Evolutionary conservation across 352 stramenopile species (phyloP).

Genomic region (Globisporangium nunn): DNA sequence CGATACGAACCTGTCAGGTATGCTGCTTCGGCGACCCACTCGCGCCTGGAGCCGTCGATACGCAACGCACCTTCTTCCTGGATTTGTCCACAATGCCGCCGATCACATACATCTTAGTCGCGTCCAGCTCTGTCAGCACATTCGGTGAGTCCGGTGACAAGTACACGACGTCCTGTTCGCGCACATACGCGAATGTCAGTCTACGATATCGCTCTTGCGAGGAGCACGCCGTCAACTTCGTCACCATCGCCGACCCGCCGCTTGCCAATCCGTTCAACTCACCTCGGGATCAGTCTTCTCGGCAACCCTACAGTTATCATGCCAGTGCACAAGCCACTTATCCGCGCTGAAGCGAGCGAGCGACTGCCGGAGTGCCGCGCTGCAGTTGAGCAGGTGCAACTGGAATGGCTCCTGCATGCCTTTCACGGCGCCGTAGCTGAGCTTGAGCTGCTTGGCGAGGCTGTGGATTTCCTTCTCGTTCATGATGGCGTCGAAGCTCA

Average conservation of each 20-base stretch:
- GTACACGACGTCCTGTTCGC: slow-evolving; percentile 50
- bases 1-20: not conserved
- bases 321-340: slow-evolving; percentile 57
- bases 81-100: slow-evolving; percentile 79
- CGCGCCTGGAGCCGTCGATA: not conserved
- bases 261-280: not conserved
- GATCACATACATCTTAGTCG: slow-evolving; percentile 72
- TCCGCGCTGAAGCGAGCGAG: slow-evolving; percentile 55
- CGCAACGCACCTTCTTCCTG: slow-evolving; percentile 40
- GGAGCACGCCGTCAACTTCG: not conserved
- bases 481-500: slow-evolving; percentile 77
- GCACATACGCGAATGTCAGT: not conserved
- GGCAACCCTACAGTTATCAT: slow-evolving; percentile 23
- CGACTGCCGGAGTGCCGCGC: slow-evolving; percentile 30
- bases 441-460: slow-evolving; percentile 69
- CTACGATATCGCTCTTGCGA: not conserved
- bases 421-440: slow-evolving; percentile 61
- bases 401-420: slow-evolving; percentile 63
- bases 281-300: slow-evolving; percentile 27
- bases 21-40: not conserved
- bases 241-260: not conserved
- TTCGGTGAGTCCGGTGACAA: slow-evolving; percentile 68
- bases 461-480: slow-evolving; percentile 77
- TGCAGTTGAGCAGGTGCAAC: slow-evolving; percentile 53
- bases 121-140: slow-evolving; percentile 48